Base-by-base conservation (phyloP, 495 filamentous ascomycete species). In the Delitschia confertaspora region DNA sequence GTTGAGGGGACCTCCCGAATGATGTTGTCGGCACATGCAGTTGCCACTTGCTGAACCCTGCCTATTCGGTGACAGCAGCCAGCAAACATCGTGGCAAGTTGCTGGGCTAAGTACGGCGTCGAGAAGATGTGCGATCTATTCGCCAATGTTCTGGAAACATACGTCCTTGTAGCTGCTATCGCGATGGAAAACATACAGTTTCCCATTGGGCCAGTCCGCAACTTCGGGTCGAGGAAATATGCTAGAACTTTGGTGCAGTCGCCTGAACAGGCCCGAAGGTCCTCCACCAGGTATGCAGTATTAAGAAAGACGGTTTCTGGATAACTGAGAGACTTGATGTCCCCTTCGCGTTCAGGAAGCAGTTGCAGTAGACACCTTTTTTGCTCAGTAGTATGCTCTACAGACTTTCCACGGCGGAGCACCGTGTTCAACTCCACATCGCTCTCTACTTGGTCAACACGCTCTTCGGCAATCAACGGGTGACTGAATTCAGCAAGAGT, bases 341-440 rank as follows among this genome's bases (percentile, higher is more conserved):
- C 82, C 6, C 74, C 66, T 42, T 88, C 79, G 41, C 78, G 79
- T 1, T 70, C 68, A 13, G 88, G 84, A 16, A 96, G 70, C 35
- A 93, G 70, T 19, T 69, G 66, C 11, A 75, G 71, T 34, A 98
- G 72, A 8, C 73, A 65, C 53, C 74, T 79, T 64, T 94, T 96
- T 55, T 94, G 86, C 48, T 85, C 79, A 10, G 75, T 64, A 25
- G 82, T 75, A 45, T 83, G 79, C 17, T 91, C 85, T 6, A 78
- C 73, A 32, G 75, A 80, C 64, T 82, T 80, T 8, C 85, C 86
- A 38, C 91, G 72, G 41, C 88, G 77, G 16, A 98, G 72, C 9
- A 95, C 82, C 6, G 84, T 88, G 55, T 95, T 95, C 9, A 95
- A 74, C 58, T 96, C 91, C 43, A 98, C 84, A 53, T 95, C 91